Base-by-base conservation (phyloP, 345 rosid genomes). In the Euphorbia tirucalli region DNA sequence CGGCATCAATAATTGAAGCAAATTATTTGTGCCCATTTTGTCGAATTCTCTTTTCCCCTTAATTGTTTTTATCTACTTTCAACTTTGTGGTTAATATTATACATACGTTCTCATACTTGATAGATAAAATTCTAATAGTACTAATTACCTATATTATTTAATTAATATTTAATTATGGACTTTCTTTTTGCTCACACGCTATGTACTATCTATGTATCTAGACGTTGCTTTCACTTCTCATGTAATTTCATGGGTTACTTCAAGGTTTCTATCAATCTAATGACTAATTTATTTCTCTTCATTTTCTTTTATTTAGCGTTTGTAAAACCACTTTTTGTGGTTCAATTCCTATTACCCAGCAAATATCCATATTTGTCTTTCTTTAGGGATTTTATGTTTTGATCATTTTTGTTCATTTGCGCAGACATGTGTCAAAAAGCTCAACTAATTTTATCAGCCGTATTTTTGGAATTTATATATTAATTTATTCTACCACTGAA, bases 171-270 rank as follows among this genome's bases (percentile, higher is more conserved):
- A 16, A 19, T 16, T 49, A 27, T 46, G 39, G 22, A n/a, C 27
- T 11, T n/a, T 19, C 30, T 48, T 52, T 68, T 31, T n/a, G n/a
- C 32, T 37, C 31, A 24, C 32, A 55, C 14, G 71, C 62, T 55
- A 48, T 15, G n/a, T 48, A 3, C 62, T 52, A 22, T 35, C 71
- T n/a, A n/a, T 31, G 16, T 60, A 6, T 60, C 39, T 32, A 54
- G 13, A 21, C 6, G 48, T 68, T 55, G 62, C 43, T 68, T 68
- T 55, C 71, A 55, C 62, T 52, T 15, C 3, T 19, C 71, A 13
- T 19, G 1, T 18, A 10, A 52, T 52, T 52, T 50, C 70, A 27
- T 7, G 35, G 37, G 13, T 32, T 11, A n/a, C 48, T 22, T 11
- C 30, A 14, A 27, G 10, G 35, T 67, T 50, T 41, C 25, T 65